Base-by-base conservation (phyloP, 1,284 basidiomycete species). In the Ceratobasidium sp. region DNA sequence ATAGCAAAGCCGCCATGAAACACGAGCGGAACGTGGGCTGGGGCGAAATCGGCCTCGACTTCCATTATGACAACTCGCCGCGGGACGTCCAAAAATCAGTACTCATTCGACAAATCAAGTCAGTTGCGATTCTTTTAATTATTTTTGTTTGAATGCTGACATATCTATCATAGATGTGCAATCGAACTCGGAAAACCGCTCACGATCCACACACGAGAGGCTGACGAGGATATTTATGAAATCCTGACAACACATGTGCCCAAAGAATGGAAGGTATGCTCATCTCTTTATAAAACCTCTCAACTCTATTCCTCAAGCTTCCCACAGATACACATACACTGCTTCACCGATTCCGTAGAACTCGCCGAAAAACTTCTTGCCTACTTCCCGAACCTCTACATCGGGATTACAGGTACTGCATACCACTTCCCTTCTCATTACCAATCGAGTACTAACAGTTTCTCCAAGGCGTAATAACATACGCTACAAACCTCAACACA, bases 31-130 rank as follows among this genome's bases (percentile, higher is more conserved):
- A 93, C 80, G 93, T 95, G 5, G 92, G 92, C 9, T 94, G 92
- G 91, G 94, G 94, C 0, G 94, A 95, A 82, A 95, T 94, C 74
- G 94, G 94, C 3, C 88, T 96, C 4, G 94, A 96, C 80, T 94
- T 94, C 81, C 93, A 94, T 83, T 94, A 94, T 82, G 90, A 93
- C 82, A 88, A 90, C 80, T 93, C 93, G 0, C 92, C 93, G 0
- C 89, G 91, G 12, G 88, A 90, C 0, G 80, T 90, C 0, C 94
- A 95, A 82, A 90, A 88, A 79, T 84, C 85, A 0, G 89, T 94
- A 5, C 91, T 95, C 78, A 83, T 84, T 1, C 86, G 91, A 28
- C 94, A 95, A 82, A 87, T 95, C 13, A 74, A 74, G 70, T 64
- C 20, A 44, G 70, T 17, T 13, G 33, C 20, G 9, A 48, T n/a